A percentile compares a stretch with the other conserved stretches of the same genome.
phyloP scores from a whole-genome alignment of 2,329 filamentous ascomycete genomes.

The Pestalotiopsis sp. region DNA sequence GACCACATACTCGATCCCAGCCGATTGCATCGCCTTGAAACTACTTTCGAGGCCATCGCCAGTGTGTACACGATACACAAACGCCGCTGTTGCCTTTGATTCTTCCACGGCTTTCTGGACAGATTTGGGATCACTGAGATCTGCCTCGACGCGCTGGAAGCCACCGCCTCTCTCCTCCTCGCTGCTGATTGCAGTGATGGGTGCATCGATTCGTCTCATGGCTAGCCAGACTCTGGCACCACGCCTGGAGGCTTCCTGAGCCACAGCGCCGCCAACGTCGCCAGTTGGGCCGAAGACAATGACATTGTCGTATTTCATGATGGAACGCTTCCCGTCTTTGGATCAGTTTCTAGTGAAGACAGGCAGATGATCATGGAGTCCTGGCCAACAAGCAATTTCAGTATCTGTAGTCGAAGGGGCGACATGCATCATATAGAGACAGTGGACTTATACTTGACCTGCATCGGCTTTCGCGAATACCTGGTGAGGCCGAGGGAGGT shows the following conservation, averaged over 20 bases:
- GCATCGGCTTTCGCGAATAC: not conserved
- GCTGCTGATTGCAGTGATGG: conserved; percentile 32
- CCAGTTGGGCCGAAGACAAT: conserved; percentile 56
- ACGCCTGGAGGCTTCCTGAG: conserved; percentile 38
- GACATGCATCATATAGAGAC: not conserved
- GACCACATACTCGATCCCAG: not conserved
- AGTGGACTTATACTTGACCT: not conserved
- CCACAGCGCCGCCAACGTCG: conserved; percentile 42
- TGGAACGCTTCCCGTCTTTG: not conserved
- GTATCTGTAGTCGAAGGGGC: not conserved
- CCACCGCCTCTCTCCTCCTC: not conserved
- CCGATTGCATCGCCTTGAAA: not conserved
- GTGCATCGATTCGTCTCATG: conserved; percentile 48
- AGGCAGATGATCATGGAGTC: too few species aligned
- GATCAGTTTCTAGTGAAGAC: too few species aligned
- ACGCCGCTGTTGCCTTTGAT: not conserved
- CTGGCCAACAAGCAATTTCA: too few species aligned
- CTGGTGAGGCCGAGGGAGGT: not conserved
- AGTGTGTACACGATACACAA: not conserved
- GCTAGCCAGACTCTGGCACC: conserved; percentile 50
- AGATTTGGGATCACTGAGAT: conserved; percentile 1
- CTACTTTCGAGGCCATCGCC: not conserved
- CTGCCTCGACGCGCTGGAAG: conserved; percentile 9
- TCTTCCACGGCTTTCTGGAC: not conserved
- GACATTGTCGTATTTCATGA: conserved; percentile 17